Evolutionary conservation across 108 stramenopile genomes (phyloP), one percentile per base, ranked within the genome.

Genomic region (Skeletonema grethae): DNA sequence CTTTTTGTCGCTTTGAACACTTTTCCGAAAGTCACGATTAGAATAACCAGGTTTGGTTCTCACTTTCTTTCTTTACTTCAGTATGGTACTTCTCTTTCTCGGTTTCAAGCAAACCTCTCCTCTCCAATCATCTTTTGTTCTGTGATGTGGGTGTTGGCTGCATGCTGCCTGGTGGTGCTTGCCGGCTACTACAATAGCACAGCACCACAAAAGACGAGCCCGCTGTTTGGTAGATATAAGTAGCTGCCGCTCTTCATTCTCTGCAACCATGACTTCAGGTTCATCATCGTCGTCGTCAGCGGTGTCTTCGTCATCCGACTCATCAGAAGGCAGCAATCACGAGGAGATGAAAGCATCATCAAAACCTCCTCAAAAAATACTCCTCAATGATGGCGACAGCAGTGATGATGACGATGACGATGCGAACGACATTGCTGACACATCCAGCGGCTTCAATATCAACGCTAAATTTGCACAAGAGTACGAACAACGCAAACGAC

Each of bases 401-500:
- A 6, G 5, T 46, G 56, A 57, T 46, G 56, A 57, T 13, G 63
- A 46, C 63, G 63, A 64, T 5, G 41, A 64, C 5, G 41, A 43
- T 43, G 41, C 3, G n/a, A 43, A 43, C 15, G 15, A 43, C 15
- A 3, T 43, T 43, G 15, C 41, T 9, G 34, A 34, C 7, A 34
- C 8, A 36, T 41, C 71, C 10, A 25, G 53, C 43, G 61, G 58
- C 7, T 50, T 69, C 63, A 50, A 39, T 4, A 79, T 95, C 56
- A 93, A 95, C 82, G 67, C 76, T 30, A 82, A 84, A 56, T 95
- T 64, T 63, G 95, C 95, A 20, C 77, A 66, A 12, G 84, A 82
- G 57, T 95, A 87, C 73, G 85, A 91, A 57, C 57, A 55, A 6
- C 78, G 87, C 11, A 95, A 95, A 65, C 85, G 92, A 29, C 80